Base-by-base conservation (phyloP, 1,139 yeast genomes). In the Taphrina sp. region DNA sequence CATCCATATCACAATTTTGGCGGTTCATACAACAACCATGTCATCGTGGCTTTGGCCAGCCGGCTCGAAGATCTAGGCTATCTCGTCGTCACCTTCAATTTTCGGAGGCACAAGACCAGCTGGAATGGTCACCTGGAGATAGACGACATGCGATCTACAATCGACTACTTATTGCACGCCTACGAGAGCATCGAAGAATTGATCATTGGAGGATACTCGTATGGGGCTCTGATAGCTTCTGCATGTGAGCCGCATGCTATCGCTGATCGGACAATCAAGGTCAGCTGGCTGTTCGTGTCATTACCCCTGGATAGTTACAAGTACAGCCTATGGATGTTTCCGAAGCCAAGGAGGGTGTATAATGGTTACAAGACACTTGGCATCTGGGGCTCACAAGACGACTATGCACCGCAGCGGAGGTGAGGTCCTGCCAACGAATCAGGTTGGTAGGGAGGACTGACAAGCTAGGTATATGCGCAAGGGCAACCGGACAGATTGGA, bases 31-130 rank as follows among this genome's bases (percentile, higher is more conserved):
- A 49, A 49, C 41, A 49, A 49, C 20, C 46, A 49, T 29, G 46
- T 49, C 34, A 39, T 49, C 34, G 39, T 49, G 41, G 20, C 44
- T 14, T 46, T 49, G 8, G 54, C 54, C 24, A 26, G 28, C 2
- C 31, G 28, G 3, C 19, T 49, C 23, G 46, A 49, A 29, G 37
- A 29, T 20, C 39, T 49, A 16, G 44, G 44, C 31, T 22, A 38
- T 24, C 46, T 49, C 54, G 54, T 49, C 35, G 16, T 49, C n/a
- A 49, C 54, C 2, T 49, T 49, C 35, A 49, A 49, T n/a, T 49
- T 49, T 24, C 31, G 54, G 5, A 45, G 54, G 20, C 46, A 36
- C 36, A 49, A 49, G 46, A 29, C 33, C 14, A 39, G 39, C 1
- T 49, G 46, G 45, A 38, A 41, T 23, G 54, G 54, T 0, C 45